A percentile compares a stretch with the other conserved stretches of the same genome.
Conservation (phyloP, 306 rosid genomes). For the Medicago ruthenica region DNA sequence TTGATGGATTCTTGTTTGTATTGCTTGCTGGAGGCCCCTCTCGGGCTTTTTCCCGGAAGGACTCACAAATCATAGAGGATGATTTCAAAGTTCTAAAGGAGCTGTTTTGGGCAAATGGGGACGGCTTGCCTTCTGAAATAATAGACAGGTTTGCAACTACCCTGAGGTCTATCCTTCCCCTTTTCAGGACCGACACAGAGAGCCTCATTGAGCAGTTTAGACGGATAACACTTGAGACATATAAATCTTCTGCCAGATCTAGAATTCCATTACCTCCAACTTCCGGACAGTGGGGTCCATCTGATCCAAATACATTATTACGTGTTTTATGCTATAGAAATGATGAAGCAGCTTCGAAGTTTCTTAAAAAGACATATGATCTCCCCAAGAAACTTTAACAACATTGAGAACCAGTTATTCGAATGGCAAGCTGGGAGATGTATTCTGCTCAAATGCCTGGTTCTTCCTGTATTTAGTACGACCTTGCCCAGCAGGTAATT, state of each 20-base stretch:
- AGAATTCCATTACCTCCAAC: constrained; percentile 95
- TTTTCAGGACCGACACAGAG: constrained; percentile 82
- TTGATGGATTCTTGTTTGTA: constrained; percentile 92
- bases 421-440: constrained; percentile 41
- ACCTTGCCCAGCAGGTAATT: constrained; percentile 48
- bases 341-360: constrained; percentile 83
- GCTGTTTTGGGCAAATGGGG: constrained; percentile 93
- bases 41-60: constrained; percentile 80
- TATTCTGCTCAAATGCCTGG: constrained; percentile 39
- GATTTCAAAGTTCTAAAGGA: constrained; percentile 84
- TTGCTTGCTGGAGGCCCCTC: constrained; percentile 98
- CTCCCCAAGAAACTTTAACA: constrained; percentile 87
- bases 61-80: constrained; percentile 85
- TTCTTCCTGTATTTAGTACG: constrained; percentile 54
- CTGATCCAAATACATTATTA: constrained; percentile 89
- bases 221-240: constrained; percentile 72
- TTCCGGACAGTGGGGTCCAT: constrained; percentile 91
- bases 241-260: constrained; percentile 83
- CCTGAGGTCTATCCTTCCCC: constrained; percentile 77
- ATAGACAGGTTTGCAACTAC: constrained; percentile 80
- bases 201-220: constrained; percentile 79
- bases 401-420: constrained; percentile 29
- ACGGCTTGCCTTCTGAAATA: constrained; percentile 88
- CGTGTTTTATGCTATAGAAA: constrained; percentile 90
- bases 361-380: constrained; percentile 87